Evolutionary conservation across 805 yeast genomes (phyloP).

Genomic region (Yamadazyma takamatsuzukensis): DNA sequence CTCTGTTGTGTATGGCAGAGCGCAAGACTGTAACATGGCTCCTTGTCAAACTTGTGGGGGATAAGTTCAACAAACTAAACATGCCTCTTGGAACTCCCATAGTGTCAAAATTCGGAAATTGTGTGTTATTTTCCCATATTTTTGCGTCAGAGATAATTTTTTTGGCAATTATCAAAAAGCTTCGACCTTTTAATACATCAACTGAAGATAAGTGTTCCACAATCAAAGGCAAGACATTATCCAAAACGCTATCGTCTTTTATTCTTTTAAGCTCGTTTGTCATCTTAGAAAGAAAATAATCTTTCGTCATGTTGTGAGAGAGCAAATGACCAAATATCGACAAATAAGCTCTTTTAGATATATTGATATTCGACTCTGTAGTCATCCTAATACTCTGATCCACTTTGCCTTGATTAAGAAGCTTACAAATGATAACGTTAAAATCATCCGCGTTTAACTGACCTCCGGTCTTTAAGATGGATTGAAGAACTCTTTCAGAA

Average conservation of each 20-base stretch:
- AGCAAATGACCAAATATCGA: slow-evolving; percentile 16
- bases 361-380: slow-evolving; percentile 13
- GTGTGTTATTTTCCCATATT: background rate
- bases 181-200: too few relatives aligned
- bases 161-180: too few relatives aligned
- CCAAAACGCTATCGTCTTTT: slow-evolving; percentile 1
- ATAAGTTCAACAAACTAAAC: slow-evolving; percentile 3
- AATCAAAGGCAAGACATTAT: slow-evolving; percentile 3
- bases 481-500: slow-evolving; percentile 25
- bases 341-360: slow-evolving; percentile 24
- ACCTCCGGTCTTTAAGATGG: slow-evolving; percentile 24
- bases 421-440: slow-evolving; percentile 20
- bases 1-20: slow-evolving; percentile 21
- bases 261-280: background rate
- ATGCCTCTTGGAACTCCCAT: slow-evolving; percentile 4
- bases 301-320: background rate
- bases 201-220: slow-evolving; percentile 5
- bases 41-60: slow-evolving; percentile 12
- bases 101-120: slow-evolving; percentile 4
- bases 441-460: slow-evolving; percentile 27
- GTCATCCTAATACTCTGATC: slow-evolving; percentile 23
- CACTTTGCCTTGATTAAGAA: slow-evolving; percentile 23
- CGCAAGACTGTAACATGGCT: slow-evolving; percentile 20
- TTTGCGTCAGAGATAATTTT: too few relatives aligned
- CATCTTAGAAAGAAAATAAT: slow-evolving; percentile 7